A percentile compares a stretch with the other conserved stretches of the same genome.
Conservation (phyloP, 805 yeast genomes). For the Sugiyamaella floridensis region DNA sequence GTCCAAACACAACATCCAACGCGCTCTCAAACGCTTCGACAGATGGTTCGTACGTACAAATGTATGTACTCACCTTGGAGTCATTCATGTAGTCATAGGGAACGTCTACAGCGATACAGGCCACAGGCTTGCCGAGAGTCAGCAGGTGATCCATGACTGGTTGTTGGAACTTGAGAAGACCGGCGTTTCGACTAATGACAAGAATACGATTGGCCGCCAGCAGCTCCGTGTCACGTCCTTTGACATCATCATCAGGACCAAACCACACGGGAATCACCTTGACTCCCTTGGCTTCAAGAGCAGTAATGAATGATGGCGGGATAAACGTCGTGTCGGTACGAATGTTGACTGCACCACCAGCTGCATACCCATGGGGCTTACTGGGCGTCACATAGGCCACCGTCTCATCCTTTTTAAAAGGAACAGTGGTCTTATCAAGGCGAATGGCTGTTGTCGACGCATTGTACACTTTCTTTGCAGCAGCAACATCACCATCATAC, state of each 20-base stretch:
- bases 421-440: slow-evolving; percentile 32
- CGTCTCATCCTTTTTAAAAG: slow-evolving; percentile 28
- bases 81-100: slow-evolving; percentile 47
- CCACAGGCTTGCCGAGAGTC: slow-evolving; percentile 42
- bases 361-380: slow-evolving; percentile 5
- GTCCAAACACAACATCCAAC: slow-evolving; percentile 46
- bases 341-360: slow-evolving; percentile 26
- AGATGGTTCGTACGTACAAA: slow-evolving; percentile 54
- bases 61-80: slow-evolving; percentile 40
- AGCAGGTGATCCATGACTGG: slow-evolving; percentile 51
- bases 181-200: slow-evolving; percentile 41
- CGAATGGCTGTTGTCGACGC: slow-evolving; percentile 45
- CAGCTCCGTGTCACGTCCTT: slow-evolving; percentile 45
- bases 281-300: slow-evolving; percentile 37
- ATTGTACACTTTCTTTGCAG: slow-evolving; percentile 35
- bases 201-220: slow-evolving; percentile 40
- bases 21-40: slow-evolving; percentile 40
- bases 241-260: slow-evolving; percentile 41
- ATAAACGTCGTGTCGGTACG: slow-evolving; percentile 18
- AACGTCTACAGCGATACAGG: slow-evolving; percentile 48
- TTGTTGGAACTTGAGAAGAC: slow-evolving; percentile 49
- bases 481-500: not conserved
- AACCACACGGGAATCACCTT: slow-evolving; percentile 47
- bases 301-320: slow-evolving; percentile 32
- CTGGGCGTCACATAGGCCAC: slow-evolving; percentile 22